Base-by-base conservation (phyloP, 1,284 basidiomycete species). In the Fomitopsis pinicola region DNA sequence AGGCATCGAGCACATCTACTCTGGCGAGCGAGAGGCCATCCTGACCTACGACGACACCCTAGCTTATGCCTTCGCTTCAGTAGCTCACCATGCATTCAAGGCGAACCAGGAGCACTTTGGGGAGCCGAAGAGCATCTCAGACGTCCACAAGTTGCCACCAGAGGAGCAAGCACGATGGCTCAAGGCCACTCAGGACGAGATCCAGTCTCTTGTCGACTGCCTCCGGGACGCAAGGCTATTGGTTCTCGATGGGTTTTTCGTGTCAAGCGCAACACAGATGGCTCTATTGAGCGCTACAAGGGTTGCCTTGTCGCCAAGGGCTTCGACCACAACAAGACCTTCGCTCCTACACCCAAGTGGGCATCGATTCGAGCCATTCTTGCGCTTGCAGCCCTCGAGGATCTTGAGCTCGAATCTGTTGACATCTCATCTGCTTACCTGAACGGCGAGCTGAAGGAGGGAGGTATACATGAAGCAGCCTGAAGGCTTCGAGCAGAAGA, bases 261-360 rank as follows among this genome's bases (percentile, higher is more conserved):
- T 46, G 64, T 72, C 44, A 82, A 82, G 67, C 67, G 65, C n/a
- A 69, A 76, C 57, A 63, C 69, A 12, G 65, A 75, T 54, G 76
- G 59, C 59, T 45, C 42, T 15, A 55, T 76, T 15, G 59, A 60
- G 36, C 69, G 72, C 36, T 72, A 72, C 70, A 80, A 81, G 66
- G 77, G 74, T 0, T 59, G 77, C 1, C 67, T 80, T 2, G 76
- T 77, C 5, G 78, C 77, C 0, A 74, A 77, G 50, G 81, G 80
- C 2, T 61, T 78, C 30, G 76, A 83, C 66, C 82, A 73, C 63
- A 66, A 69, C 15, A 68, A 81, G 57, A 76, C 74, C 5, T 80
- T 77, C 62, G 68, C 78, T 1, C 77, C 77, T 14, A 75, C 73
- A 0, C 69, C 73, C 9, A 63, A 69, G 33, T 71, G 71, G 55